Conservation (phyloP, 768 basidiomycete species). For the Tylopilus balloui region DNA sequence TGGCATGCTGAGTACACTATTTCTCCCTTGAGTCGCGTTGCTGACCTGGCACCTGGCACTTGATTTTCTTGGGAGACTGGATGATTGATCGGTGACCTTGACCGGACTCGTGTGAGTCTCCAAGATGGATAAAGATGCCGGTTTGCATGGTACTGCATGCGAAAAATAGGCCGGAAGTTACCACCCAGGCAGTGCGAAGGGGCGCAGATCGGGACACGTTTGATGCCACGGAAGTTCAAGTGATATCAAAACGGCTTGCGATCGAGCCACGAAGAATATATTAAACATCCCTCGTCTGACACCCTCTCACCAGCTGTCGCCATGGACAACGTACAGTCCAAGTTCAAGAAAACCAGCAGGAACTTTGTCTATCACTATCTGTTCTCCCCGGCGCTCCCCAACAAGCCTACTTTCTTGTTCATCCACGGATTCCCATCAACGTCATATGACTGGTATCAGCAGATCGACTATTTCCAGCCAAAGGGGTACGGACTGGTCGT, state of each 20-base stretch:
- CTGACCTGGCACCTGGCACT: background rate
- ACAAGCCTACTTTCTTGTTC: conserved; percentile 39
- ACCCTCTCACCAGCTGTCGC: background rate
- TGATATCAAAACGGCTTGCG: conserved; percentile 11
- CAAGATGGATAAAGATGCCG: conserved; percentile 2
- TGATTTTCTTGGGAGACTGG: background rate
- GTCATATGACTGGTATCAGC: conserved; percentile 40
- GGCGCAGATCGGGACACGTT: conserved; percentile 17
- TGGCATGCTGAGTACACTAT: background rate
- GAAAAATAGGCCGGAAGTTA: conserved; percentile 5
- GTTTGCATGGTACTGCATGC: background rate
- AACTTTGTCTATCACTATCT: conserved; percentile 37
- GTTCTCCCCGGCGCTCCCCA: conserved; percentile 19
- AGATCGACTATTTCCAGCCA: conserved; percentile 36
- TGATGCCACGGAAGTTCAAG: conserved; percentile 7
- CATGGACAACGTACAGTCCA: conserved; percentile 27
- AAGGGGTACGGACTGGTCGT: conserved; percentile 42
- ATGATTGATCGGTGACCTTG: conserved; percentile 2
- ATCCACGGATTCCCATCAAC: conserved; percentile 44
- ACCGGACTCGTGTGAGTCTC: background rate
- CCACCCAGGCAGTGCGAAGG: conserved; percentile 14
- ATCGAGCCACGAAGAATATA: conserved; percentile 12
- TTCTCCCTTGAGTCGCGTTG: background rate
- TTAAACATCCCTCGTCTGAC: background rate
- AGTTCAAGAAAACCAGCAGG: conserved; percentile 35